Evolutionary conservation across 192 early-diverging fungal genomes (phyloP).

Genomic region (Backusella liffmaniae): DNA sequence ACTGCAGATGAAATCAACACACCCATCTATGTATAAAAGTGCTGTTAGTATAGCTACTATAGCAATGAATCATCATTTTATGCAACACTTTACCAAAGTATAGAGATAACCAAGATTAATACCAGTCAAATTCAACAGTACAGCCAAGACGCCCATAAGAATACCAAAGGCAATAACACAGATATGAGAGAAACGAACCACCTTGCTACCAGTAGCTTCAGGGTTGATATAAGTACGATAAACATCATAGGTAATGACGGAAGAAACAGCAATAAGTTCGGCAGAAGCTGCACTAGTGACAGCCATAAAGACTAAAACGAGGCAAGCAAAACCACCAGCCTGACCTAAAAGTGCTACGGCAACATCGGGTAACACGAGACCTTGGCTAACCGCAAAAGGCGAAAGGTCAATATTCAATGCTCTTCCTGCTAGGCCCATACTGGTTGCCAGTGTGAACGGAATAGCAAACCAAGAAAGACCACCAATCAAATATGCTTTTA

Average conservation of each 20-base stretch:
- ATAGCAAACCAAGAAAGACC: conserved; percentile 79
- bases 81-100: conserved; percentile 32
- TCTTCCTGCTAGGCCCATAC: conserved; percentile 65
- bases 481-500: conserved; percentile 70
- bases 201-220: conserved; percentile 55
- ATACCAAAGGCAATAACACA: conserved; percentile 61
- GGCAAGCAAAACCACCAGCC: conserved; percentile 61
- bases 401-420: conserved; percentile 59
- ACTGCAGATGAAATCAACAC: conserved; percentile 65
- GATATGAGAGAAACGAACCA: conserved; percentile 55
- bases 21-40: conserved; percentile 49
- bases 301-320: conserved; percentile 75
- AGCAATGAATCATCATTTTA: neutral
- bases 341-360: conserved; percentile 61
- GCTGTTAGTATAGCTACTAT: neutral
- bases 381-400: conserved; percentile 58
- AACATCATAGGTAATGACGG: conserved; percentile 70
- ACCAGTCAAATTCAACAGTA: conserved; percentile 60
- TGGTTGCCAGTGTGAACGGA: conserved; percentile 71
- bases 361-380: conserved; percentile 64
- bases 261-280: conserved; percentile 74
- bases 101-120: conserved; percentile 68
- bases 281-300: conserved; percentile 72
- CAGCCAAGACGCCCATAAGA: conserved; percentile 67
- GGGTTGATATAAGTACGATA: conserved; percentile 73